Conservation (phyloP, 176 grass and related monocot species). For the Ensete glaucum region DNA sequence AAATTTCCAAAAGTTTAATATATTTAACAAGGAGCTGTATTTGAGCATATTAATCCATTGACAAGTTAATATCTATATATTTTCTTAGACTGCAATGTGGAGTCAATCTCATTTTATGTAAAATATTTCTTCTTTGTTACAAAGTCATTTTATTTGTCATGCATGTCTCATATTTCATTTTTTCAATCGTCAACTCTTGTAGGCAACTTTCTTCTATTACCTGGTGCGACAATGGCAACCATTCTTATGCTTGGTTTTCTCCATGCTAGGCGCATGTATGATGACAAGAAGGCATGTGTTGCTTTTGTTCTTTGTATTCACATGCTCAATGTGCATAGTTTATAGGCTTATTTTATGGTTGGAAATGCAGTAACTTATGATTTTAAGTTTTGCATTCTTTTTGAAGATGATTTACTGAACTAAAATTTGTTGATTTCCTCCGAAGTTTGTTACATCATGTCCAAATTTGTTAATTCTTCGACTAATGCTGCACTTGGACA, state of each 20-base stretch:
- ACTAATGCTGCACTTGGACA: background rate
- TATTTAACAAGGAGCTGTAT: background rate
- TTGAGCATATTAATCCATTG: slow-evolving; percentile 1
- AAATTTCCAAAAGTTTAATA: background rate
- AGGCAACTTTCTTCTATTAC: slow-evolving; percentile 61
- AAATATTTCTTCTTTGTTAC: slow-evolving; percentile 1
- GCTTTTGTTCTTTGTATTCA: background rate
- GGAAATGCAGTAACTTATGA: background rate
- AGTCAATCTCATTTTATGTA: background rate
- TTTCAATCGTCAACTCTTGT: background rate
- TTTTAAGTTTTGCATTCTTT: background rate
- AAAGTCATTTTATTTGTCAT: background rate
- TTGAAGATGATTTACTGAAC: background rate
- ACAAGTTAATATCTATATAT: background rate
- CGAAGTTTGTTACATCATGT: background rate
- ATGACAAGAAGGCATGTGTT: slow-evolving; percentile 48
- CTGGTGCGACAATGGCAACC: slow-evolving; percentile 65
- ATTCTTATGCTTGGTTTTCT: slow-evolving; percentile 74
- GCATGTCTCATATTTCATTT: background rate
- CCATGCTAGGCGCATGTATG: slow-evolving; percentile 71
- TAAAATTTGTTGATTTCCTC: background rate
- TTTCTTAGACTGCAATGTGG: background rate
- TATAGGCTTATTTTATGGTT: background rate
- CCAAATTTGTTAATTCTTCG: background rate
- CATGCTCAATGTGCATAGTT: background rate